Percentiles rank a stretch among this genome's conserved stretches.
Conservation (phyloP, 177 flowering plant species). For the Vitis hybrid region DNA sequence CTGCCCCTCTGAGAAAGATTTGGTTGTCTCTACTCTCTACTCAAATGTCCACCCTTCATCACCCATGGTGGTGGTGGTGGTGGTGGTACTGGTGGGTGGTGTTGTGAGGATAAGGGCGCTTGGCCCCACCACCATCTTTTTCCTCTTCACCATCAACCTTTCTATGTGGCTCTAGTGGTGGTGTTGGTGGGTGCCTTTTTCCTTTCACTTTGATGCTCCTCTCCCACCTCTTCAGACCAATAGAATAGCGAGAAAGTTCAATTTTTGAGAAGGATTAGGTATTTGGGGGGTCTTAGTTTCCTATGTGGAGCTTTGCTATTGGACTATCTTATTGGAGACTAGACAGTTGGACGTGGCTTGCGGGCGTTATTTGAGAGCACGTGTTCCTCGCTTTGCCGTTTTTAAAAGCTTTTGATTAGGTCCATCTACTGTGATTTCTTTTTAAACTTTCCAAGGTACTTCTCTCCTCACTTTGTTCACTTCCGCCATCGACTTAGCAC, state of each 20-base stretch:
- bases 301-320: not conserved
- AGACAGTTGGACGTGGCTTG: not conserved
- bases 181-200: slow-evolving; percentile 9
- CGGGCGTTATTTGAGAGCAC: slow-evolving; percentile 1
- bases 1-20: slow-evolving; percentile 23
- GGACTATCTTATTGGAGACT: not conserved
- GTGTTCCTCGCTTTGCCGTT: slow-evolving; percentile 2
- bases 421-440: not conserved
- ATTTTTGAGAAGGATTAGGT: not conserved
- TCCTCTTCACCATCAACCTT: slow-evolving; percentile 9
- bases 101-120: slow-evolving; percentile 19
- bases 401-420: not conserved
- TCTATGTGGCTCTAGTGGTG: slow-evolving; percentile 21
- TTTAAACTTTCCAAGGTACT: no score
- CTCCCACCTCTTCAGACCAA: not conserved
- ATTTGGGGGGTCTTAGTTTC: not conserved
- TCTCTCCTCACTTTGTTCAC: not conserved
- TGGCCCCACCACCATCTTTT: slow-evolving; percentile 13
- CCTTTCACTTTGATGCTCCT: not conserved
- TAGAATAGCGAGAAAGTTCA: not conserved
- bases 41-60: not conserved
- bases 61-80: slow-evolving; percentile 12
- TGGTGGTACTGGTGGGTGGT: slow-evolving; percentile 14
- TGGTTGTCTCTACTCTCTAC: slow-evolving; percentile 19
- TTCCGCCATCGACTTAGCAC: no score